These are phyloP conservation scores for Dactylellina parvicollis DNA, from an alignment of 2,329 filamentous ascomycete species.

Conservation along the genomic window DNA sequence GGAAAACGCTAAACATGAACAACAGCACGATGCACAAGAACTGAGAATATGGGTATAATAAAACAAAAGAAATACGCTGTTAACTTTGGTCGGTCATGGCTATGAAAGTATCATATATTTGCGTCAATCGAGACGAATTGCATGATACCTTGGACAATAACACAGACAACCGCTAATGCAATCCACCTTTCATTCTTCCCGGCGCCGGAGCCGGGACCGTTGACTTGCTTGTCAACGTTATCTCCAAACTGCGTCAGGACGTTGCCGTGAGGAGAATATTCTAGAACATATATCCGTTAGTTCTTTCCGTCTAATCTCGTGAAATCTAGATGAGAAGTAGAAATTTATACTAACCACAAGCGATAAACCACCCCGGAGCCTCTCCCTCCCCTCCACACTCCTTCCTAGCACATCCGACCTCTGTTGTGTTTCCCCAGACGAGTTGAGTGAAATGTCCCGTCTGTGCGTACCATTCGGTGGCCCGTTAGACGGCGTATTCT, in stretches of 20 bases:
- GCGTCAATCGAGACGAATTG: slow-evolving; percentile 17
- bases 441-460: slow-evolving; percentile 79
- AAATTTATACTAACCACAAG: slow-evolving; percentile 32
- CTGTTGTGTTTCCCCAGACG: slow-evolving; percentile 72
- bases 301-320: background rate
- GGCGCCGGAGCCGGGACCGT: slow-evolving; percentile 40
- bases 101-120: background rate
- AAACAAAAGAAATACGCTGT: slow-evolving; percentile 1
- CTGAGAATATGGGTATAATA: slow-evolving; percentile 3
- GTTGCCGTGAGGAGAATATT: slow-evolving; percentile 46
- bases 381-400: slow-evolving; percentile 48
- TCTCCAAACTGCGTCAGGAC: slow-evolving; percentile 41
- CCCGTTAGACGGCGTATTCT: too few species aligned
- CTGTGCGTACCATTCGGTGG: slow-evolving; percentile 2
- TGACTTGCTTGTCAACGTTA: slow-evolving; percentile 43
- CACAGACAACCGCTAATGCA: slow-evolving; percentile 5
- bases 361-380: slow-evolving; percentile 46
- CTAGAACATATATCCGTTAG: slow-evolving; percentile 6
- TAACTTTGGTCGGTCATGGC: background rate
- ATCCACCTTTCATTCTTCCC: slow-evolving; percentile 7
- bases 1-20: too few species aligned
- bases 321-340: background rate
- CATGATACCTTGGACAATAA: slow-evolving; percentile 8
- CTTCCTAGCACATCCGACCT: slow-evolving; percentile 71
- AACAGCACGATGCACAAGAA: too few species aligned